Evolutionary conservation across 75 land plant genomes (phyloP), one percentile per base, ranked within the genome.

Genomic region (Chamaecyparis obtusa): DNA sequence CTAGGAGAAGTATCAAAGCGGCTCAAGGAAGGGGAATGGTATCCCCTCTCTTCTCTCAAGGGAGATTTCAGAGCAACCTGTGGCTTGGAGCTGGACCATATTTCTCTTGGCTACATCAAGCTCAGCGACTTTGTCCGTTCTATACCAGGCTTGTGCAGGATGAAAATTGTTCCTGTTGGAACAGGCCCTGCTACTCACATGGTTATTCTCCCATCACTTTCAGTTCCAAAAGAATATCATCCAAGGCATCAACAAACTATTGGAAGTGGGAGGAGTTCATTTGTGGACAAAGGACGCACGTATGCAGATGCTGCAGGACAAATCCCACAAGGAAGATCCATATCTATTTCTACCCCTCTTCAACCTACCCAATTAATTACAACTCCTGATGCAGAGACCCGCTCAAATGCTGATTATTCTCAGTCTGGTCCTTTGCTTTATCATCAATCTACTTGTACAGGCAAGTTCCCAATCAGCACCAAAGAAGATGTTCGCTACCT

Each of bases 1-100:
- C 85, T 95, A 39, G 85, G 89, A 0, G 89, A 90, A 75, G 91
- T 83, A 15, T 90, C 88, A 19, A 89, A 56, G 49, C 89, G 90
- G 72, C 88, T 89, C 39, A 85, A 74, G 71, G 93, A 91, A 74
- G 95, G 95, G 43, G 92, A 94, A 64, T 92, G 86, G 85, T 95
- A 95, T 82, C 92, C 95, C 33, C 91, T 95, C 19, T 94, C 94
- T 49, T 95, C 96, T 86, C 90, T 95, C 36, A 95, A 95, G 84
- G 92, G 89, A 10, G 96, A 95, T 89, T 95, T 94, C 89, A 91
- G 94, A 87, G 94, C 94, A 37, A 93, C 90, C 14, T 95, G 91
- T 81, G 93, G 95, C 64, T 54, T 94, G 87, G 94, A 95, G 84
- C 90, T 95, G 71, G 93, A 95, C 84, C 95, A 95, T 83, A 85